phyloP scores from a whole-genome alignment of 1,284 basidiomycete genomes.

The Apiotrichum gracile region DNA sequence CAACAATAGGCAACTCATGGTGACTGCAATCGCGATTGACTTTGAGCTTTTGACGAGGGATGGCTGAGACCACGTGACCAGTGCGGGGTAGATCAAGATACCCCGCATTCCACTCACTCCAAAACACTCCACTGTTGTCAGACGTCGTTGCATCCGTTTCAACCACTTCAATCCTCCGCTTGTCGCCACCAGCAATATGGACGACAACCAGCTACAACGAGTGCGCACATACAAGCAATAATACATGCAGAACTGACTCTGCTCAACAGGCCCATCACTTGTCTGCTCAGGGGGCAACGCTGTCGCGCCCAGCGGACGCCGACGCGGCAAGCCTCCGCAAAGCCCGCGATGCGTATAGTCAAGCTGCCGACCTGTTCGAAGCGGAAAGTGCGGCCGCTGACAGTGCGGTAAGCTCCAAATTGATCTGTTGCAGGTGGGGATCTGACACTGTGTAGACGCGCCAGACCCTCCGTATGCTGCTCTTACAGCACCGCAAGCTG shows the following conservation, averaged over 20 bases:
- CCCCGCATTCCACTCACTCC: neutral
- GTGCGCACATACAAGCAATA: slow-evolving; percentile 1
- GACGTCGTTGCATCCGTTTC: no score
- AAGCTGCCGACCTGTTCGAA: slow-evolving; percentile 41
- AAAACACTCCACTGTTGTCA: neutral
- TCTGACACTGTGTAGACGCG: neutral
- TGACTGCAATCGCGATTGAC: neutral
- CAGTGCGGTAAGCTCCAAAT: slow-evolving; percentile 13
- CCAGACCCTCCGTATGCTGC: slow-evolving; percentile 36
- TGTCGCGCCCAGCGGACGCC: slow-evolving; percentile 19
- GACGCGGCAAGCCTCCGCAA: slow-evolving; percentile 17
- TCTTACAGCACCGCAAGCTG: slow-evolving; percentile 41
- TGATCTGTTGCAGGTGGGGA: neutral
- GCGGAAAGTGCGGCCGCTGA: slow-evolving; percentile 8
- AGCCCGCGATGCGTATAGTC: slow-evolving; percentile 29
- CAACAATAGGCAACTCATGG: slow-evolving; percentile 2
- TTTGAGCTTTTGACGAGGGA: neutral
- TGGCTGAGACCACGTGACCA: neutral
- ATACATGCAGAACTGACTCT: neutral
- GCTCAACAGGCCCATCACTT: slow-evolving; percentile 39
- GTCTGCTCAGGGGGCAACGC: slow-evolving; percentile 32
- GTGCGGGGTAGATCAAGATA: neutral
- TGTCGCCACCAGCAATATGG: slow-evolving; percentile 10
- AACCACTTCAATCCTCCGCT: neutral
- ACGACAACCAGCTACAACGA: slow-evolving; percentile 17